Conservation (phyloP, 768 basidiomycete genomes). For the Rhodotorula diobovata region DNA sequence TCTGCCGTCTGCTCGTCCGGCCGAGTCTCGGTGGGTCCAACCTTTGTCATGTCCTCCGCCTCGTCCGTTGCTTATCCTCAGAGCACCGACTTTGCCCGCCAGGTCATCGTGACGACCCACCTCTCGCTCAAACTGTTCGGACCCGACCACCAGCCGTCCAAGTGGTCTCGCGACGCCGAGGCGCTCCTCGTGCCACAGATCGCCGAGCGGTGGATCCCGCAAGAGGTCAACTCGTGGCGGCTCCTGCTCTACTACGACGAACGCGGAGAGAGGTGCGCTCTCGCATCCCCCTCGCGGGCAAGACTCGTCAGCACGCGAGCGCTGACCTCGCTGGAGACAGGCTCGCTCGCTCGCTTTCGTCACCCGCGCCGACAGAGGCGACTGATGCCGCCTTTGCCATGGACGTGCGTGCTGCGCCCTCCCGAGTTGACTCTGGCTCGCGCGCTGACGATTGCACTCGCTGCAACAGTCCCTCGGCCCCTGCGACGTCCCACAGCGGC, state of each 20-base stretch:
- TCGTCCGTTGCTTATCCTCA: neutral
- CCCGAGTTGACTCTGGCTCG: too few relatives aligned
- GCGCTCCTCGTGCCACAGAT: slow-evolving; percentile 29
- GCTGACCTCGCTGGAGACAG: neutral
- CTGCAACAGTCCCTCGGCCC: slow-evolving; percentile 4
- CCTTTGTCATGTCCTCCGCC: neutral
- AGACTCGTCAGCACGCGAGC: too few relatives aligned
- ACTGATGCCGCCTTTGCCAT: slow-evolving; percentile 13
- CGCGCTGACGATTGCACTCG: too few relatives aligned
- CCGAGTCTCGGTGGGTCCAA: slow-evolving; percentile 4
- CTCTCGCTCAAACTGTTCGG: slow-evolving; percentile 28
- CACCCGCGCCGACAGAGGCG: neutral
- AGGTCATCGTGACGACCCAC: slow-evolving; percentile 23
- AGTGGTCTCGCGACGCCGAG: slow-evolving; percentile 26
- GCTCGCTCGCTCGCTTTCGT: slow-evolving; percentile 10
- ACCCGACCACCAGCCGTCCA: slow-evolving; percentile 11
- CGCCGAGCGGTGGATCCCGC: slow-evolving; percentile 13
- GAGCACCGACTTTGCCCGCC: neutral
- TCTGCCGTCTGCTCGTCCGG: neutral
- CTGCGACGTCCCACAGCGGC: neutral
- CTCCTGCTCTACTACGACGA: slow-evolving; percentile 23
- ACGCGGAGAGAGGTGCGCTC: slow-evolving; percentile 25
- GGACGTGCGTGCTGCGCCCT: slow-evolving; percentile 16
- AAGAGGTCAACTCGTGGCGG: neutral
- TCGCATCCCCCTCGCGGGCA: neutral